Evolutionary conservation across 495 filamentous ascomycete species (phyloP), one percentile per base, ranked within the genome.

Genomic region (Aspergillus sclerotiicarbonarius): DNA sequence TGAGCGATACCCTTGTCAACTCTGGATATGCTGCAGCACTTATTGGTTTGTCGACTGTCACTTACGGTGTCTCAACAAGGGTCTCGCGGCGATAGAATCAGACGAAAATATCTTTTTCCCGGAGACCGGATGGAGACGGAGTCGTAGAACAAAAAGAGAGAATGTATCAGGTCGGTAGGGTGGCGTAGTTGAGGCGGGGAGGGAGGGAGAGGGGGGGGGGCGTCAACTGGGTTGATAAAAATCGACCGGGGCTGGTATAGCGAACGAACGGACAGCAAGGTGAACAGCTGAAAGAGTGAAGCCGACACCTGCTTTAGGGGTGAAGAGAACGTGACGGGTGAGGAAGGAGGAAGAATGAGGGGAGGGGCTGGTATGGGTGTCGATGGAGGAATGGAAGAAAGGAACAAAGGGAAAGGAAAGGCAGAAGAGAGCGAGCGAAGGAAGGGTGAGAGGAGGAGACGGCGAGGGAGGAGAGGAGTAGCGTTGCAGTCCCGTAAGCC

Each of bases 281-380:
- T 71, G 73, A 67, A 60, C 81, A 82, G 84, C 85, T 88, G 73
- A 92, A 90, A 82, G 90, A 92, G 83, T 91, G 90, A 91, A 92
- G 89, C 86, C 82, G 87, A 81, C 73, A 81, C 82, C 80, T 80
- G 80, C 78, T 69, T 64, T n/a, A n/a, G 35, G 57, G 53, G 59
- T 60, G 51, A 59, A 71, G 65, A 54, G 66, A 66, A 65, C 56
- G 57, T 62, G 55, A 52, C 41, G 67, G 62, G 48, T 54, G 58
- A 67, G 58, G 54, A 51, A 61, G 59, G 59, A 47, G 58, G 51
- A 65, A 61, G 51, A 63, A 71, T 68, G 67, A 60, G 70, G 67
- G 71, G 72, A 72, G 75, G 71, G 67, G 67, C 68, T 71, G 65
- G 71, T 61, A 69, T 64, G 65, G 53, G 63, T 62, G 63, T 61